Evolutionary conservation across 1,284 basidiomycete genomes (phyloP), one percentile per base, ranked within the genome.

Genomic region (Naganishia sp.): DNA sequence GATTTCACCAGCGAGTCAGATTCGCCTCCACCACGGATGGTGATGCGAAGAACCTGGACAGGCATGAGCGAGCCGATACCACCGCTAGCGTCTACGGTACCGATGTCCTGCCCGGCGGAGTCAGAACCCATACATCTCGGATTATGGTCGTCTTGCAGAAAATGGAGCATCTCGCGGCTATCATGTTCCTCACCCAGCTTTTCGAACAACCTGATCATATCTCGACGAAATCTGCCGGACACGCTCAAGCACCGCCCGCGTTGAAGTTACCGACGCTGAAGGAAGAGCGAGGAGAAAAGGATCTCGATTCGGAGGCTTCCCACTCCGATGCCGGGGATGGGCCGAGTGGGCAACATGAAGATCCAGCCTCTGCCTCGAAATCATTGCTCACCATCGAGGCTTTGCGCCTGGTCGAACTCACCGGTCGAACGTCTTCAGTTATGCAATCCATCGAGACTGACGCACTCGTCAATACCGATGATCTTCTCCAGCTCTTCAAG

Each of bases 71-170:
- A 17, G 25, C 39, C 39, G 56, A 56, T n/a, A 18, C 42, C 7
- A 31, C n/a, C 10, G 53, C n/a, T 15, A 32, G 35, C 7, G 25
- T 17, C 6, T 21, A 3, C 10, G 31, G 17, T 2, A 23, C 17
- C 7, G 54, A 21, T 1, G 31, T 42, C 15, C 31, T 46, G 15
- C 63, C 72, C 21, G 75, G 76, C 21, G 79, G 72, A 7, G 51
- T 28, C 32, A 70, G 77, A 32, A 75, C 74, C 47, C 61, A 71
- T 25, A 78, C 76, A 7, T 68, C 71, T 18, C 70, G 72, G 39
- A 88, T 95, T 74, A 85, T 90, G 0, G 86, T 97, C 68, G 88
- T 98, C 18, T 84, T 99, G n/a, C 92, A 94, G 77, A 89, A 88
- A 76, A 84, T 96, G 68, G 92, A 94, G 71, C 91, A 97, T 75